Base-by-base conservation (phyloP, 345 rosid genomes). In the Melaleuca alternifolia region DNA sequence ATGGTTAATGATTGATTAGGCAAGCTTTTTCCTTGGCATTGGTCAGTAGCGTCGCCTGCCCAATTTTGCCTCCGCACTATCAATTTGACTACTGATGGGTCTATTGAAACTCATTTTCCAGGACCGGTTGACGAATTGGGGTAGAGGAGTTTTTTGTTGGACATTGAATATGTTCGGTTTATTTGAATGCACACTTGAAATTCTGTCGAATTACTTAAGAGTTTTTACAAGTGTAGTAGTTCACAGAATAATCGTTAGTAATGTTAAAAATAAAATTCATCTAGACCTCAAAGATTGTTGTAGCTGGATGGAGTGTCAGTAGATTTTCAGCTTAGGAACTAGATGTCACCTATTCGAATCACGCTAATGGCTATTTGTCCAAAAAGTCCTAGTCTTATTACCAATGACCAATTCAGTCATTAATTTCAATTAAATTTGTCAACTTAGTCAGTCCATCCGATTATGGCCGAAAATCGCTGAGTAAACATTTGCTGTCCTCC, bases 331-430 rank as follows among this genome's bases (percentile, higher is more conserved):
- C 6, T 65, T 7, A 8, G 23, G 41, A 65, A 62, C 18, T 30
- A 3, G 10, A 65, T 11, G 1, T 65, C 24, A 3, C 46, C 44
- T 33, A 2, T 65, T 65, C 23, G 4, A 2, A 8, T 4, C 12
- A 0, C 46, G 16, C 5, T 16, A 33, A 16, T 0, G 4, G 6
- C 4, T 41, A 41, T 41, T 41, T 41, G 41, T 41, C 41, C 41
- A 41, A 2, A 41, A 41, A 2, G 41, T 41, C 41, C 41, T 41
- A 41, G 41, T 41, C 41, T 41, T 41, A 41, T 41, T 41, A 41
- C 41, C 41, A 4, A 4, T 41, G 41, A 4, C 4, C 41, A 41
- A 4, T 41, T 41, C 41, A 41, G 4, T 41, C 2, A 41, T 41
- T 41, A 41, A 41, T 41, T 41, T 41, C 41, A 41, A 41, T 4